A percentile compares a stretch with the other conserved stretches of the same genome.
Conservation (phyloP, 768 basidiomycete species). For the Amanita pallidorosea region DNA sequence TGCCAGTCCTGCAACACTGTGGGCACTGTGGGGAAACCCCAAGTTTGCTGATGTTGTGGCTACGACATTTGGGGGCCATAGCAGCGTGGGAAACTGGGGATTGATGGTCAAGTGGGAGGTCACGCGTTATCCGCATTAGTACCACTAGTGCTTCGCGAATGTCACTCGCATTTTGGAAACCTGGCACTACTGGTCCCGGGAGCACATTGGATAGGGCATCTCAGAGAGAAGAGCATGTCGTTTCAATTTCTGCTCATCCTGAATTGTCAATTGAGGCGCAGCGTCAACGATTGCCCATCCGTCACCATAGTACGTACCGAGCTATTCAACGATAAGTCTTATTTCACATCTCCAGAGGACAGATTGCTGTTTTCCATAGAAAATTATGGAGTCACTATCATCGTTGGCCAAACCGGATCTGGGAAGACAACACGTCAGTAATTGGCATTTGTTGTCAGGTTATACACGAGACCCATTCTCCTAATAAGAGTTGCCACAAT, state of each 20-base stretch:
- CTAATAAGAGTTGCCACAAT: conserved; percentile 83
- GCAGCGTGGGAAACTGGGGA: no score
- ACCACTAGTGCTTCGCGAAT: no score
- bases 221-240: conserved; percentile 61
- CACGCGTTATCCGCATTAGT: no score
- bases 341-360: conserved; percentile 38
- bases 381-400: conserved; percentile 71
- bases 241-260: conserved; percentile 47
- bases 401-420: conserved; percentile 93
- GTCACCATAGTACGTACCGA: conserved; percentile 62
- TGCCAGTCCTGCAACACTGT: no score
- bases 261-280: conserved; percentile 62
- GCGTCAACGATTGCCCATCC: conserved; percentile 79
- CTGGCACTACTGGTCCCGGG: conserved; percentile 75
- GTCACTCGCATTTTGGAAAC: conserved; percentile 81
- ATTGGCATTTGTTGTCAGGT: neutral
- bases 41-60: no score
- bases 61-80: no score
- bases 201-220: conserved; percentile 79
- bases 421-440: conserved; percentile 94
- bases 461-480: conserved; percentile 8
- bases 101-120: no score
- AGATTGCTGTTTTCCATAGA: conserved; percentile 80
- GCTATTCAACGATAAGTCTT: conserved; percentile 1
- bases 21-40: no score